Conservation (phyloP, 108 stramenopile genomes). For the Tribonema minus region DNA sequence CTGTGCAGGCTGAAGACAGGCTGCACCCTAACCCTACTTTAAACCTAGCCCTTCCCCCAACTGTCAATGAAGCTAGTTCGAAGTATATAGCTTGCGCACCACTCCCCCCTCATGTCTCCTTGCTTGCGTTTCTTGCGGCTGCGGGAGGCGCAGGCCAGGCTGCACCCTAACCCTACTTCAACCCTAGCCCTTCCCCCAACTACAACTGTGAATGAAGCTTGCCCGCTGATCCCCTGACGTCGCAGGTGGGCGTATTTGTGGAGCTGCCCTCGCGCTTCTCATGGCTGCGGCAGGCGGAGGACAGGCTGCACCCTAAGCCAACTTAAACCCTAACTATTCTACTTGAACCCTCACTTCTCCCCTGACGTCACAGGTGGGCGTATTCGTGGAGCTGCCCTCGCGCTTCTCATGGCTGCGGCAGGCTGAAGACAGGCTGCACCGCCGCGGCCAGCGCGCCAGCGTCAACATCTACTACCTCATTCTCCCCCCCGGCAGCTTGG, state of each 20-base stretch:
- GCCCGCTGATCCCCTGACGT: background rate
- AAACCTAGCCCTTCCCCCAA: too few species aligned
- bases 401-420: constrained; percentile 94
- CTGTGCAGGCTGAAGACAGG: constrained; percentile 98
- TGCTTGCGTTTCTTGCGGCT: background rate
- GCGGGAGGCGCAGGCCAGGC: too few species aligned
- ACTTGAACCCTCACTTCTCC: too few species aligned
- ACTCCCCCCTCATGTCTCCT: too few species aligned
- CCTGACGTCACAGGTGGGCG: constrained; percentile 4
- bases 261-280: constrained; percentile 96
- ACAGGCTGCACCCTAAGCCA: constrained; percentile 83
- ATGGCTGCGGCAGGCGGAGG: constrained; percentile 96
- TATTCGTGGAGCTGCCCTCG: constrained; percentile 96
- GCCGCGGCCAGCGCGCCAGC: constrained; percentile 73
- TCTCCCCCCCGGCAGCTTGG: constrained; percentile 35
- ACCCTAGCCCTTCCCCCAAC: background rate
- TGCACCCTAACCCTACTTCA: too few species aligned
- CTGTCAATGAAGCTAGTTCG: too few species aligned
- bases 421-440: constrained; percentile 93
- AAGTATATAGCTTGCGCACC: too few species aligned
- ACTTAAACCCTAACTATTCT: too few species aligned
- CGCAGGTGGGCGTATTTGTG: constrained; percentile 69
- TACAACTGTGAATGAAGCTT: background rate
- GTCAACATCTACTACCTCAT: constrained; percentile 86
- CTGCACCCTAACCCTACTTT: too few species aligned